Base-by-base conservation (phyloP, 495 filamentous ascomycete genomes). In the Bathelium albidoporum region DNA sequence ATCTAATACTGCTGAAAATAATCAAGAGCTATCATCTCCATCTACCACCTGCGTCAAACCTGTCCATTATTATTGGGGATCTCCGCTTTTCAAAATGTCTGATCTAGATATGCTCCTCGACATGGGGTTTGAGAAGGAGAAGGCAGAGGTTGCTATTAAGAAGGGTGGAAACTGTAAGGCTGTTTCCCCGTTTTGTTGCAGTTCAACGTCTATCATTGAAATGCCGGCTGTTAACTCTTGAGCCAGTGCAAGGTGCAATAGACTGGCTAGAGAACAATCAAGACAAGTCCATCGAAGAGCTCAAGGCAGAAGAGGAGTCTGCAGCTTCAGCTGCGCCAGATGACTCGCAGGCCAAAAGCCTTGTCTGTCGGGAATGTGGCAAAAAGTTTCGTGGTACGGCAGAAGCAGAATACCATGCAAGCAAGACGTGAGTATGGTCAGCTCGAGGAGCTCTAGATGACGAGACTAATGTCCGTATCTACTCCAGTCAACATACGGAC, bases 191-290 rank as follows among this genome's bases (percentile, higher is more conserved):
- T 39, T 39, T 39, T 39, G 5, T 39, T 5, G 34, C 5, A 22
- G 1, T 9, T 44, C 2, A 2, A 20, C 49, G 14, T 18, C 16
- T 55, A 43, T 58, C 20, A 18, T 28, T 12, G 52, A 63, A 32
- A 55, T 18, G 2, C 36, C 49, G n/a, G 18, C 32, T 61, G 36
- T 36, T 67, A 26, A 65, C 68, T 66, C 32, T 20, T 9, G 26
- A 20, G 28, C 53, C 65, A 96, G 90, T 97, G 61, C 86, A 92
- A 73, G 88, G 86, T 68, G 93, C 93, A 62, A 78, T 98, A 62
- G 89, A 94, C 75, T 98, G 95, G 94, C 83, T 98, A 11, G 94
- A 95, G 71, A 79, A 85, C 67, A 95, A 91, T 66, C 85, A 94
- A 71, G 89, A 94, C 74, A 93, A 85, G 69, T 77, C 87, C 1